Percentiles rank a stretch among this genome's conserved stretches.
Conservation (phyloP, 2,329 filamentous ascomycete genomes). For the Fusarium pilosicola region DNA sequence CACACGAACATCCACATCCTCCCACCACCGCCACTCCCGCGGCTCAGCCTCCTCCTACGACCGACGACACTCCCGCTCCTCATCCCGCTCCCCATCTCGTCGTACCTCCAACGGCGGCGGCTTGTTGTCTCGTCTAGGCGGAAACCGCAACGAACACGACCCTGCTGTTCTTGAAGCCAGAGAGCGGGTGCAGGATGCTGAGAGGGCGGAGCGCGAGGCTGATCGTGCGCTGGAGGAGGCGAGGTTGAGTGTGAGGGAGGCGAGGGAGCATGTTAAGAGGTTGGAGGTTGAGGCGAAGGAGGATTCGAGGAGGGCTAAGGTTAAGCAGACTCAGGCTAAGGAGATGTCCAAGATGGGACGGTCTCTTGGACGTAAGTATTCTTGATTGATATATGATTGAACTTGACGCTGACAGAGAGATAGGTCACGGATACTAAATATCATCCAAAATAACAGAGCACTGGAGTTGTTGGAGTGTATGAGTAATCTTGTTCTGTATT, state of each 20-base stretch:
- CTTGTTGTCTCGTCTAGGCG: slow-evolving; percentile 54
- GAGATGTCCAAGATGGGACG: slow-evolving; percentile 75
- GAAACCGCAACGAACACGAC: slow-evolving; percentile 61
- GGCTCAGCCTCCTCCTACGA: slow-evolving; percentile 30
- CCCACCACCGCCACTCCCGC: slow-evolving; percentile 12
- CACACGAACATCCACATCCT: slow-evolving; percentile 41
- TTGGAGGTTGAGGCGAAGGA: slow-evolving; percentile 74
- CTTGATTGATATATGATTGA: rapidly evolving
- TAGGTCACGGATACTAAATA: slow-evolving; percentile 25
- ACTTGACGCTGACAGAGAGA: neutral
- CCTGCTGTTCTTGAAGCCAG: slow-evolving; percentile 69
- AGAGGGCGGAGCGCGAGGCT: slow-evolving; percentile 71
- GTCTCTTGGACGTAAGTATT: slow-evolving; percentile 71
- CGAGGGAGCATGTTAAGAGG: slow-evolving; percentile 69
- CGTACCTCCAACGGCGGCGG: slow-evolving; percentile 44
- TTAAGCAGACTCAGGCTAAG: slow-evolving; percentile 73
- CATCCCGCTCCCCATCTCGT: slow-evolving; percentile 21
- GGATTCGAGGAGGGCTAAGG: slow-evolving; percentile 71
- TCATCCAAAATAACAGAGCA: rapidly evolving
- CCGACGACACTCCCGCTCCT: slow-evolving; percentile 16
- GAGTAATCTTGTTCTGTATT: neutral
- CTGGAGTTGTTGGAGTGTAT: neutral
- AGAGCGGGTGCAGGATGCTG: slow-evolving; percentile 70
- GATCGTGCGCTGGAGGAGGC: slow-evolving; percentile 71
- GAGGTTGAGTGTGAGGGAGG: slow-evolving; percentile 67